Evolutionary conservation across 257 asterid genomes (phyloP), one percentile per base, ranked within the genome.

Genomic region (Lantana camara): DNA sequence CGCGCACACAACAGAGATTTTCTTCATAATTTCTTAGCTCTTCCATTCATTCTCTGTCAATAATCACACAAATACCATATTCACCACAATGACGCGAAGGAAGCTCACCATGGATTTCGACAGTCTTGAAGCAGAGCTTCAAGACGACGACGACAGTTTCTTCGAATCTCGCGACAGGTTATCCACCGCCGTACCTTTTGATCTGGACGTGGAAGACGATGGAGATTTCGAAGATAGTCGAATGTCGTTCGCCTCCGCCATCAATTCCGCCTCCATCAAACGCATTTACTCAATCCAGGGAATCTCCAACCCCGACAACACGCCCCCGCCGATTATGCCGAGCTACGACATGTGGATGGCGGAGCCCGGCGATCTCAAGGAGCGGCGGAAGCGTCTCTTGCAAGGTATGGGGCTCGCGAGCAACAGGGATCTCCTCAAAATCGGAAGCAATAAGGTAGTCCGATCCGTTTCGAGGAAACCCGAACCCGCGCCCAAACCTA

Each of bases 351-450:
- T 89, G 84, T 89, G 95, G 96, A 82, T 78, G 75, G 60, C 92
- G 8, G 93, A 86, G 58, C 96, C 96, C 0, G 96, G 95, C 1
- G 90, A 86, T 44, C 59, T 86, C 44, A 84, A 73, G 0, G 96
- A 89, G 62, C 84, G 95, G 19, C 88, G 95, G 35, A 77, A 75
- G 47, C 85, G 87, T 5, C 85, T 89, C 60, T 65, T 89, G 0
- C 90, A 84, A 41, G 90, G 85, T 23, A 86, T 89, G 95, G 96
- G 95, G 21, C 47, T 86, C 34, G 22, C 75, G 4, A 89, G 95
- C 85, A 89, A 77, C 47, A 83, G 74, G 19, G 75, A 82, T 23
- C 74, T 89, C 56, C 71, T 79, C 37, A 74, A 57, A 22, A 15
- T 84, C 24, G 79, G 83, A 53, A 77, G 82, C 35, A 61, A 81